These are phyloP conservation scores for Boehmeria nivea DNA, from an alignment of 306 rosid species.

Conservation along the genomic window DNA sequence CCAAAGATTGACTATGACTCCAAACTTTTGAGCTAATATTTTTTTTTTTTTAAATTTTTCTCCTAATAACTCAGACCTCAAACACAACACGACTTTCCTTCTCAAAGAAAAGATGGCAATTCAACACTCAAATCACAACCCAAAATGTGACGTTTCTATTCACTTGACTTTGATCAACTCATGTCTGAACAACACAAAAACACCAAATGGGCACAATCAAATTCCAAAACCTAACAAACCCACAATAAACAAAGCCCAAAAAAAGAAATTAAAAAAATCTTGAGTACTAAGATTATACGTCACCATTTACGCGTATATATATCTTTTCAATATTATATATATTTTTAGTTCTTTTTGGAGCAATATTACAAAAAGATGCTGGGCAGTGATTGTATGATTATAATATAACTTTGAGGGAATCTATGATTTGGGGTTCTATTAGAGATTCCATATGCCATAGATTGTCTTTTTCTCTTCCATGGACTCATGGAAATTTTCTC, in stretches of 20 bases:
- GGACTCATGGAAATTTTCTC: slow-evolving; percentile 27
- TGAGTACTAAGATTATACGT: slow-evolving; percentile 9
- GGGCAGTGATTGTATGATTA: slow-evolving; percentile 11
- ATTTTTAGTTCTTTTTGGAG: too few relatives aligned
- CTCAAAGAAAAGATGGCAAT: neutral
- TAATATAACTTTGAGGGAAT: slow-evolving; percentile 27
- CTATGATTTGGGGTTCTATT: slow-evolving; percentile 26
- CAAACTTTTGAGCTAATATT: too few relatives aligned
- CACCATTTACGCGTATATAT: neutral
- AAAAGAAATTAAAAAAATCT: slow-evolving; percentile 4
- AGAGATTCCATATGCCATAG: slow-evolving; percentile 35
- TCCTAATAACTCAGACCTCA: too few relatives aligned
- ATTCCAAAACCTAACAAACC: slow-evolving; percentile 13
- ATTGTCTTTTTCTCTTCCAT: slow-evolving; percentile 43
- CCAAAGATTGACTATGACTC: too few relatives aligned
- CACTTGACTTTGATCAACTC: neutral
- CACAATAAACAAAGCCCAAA: slow-evolving; percentile 8
- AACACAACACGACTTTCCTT: slow-evolving; percentile 7
- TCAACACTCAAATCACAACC: neutral
- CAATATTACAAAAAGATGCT: slow-evolving; percentile 11
- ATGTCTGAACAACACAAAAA: neutral
- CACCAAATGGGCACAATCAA: slow-evolving; percentile 6
- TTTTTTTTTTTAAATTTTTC: too few relatives aligned
- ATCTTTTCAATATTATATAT: too few relatives aligned
- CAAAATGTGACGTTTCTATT: slow-evolving; percentile 1